phyloP scores from a whole-genome alignment of 345 rosid species.

The Populus pruinosa region DNA sequence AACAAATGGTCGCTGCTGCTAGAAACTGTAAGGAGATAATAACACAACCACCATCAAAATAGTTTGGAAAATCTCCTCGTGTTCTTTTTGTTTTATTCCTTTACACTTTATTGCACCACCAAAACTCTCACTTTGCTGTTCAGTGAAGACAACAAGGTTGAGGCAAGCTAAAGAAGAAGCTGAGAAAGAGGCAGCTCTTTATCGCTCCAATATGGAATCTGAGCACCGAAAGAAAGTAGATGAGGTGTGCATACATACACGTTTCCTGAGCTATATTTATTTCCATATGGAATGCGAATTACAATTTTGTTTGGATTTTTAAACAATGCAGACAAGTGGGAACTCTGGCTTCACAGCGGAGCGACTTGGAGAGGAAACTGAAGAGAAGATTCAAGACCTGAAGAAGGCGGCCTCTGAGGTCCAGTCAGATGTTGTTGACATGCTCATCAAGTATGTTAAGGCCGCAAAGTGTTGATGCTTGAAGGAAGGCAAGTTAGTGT shows the following conservation, averaged over 20 bases:
- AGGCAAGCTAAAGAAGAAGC: conserved; percentile 62
- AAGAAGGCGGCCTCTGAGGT: conserved; percentile 28
- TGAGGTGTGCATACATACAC: conserved; percentile 19
- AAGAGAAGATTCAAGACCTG: conserved; percentile 28
- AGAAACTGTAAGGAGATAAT: conserved; percentile 34
- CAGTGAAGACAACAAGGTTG: conserved; percentile 43
- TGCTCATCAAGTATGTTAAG: conserved; percentile 36
- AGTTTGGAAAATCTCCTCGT: neutral
- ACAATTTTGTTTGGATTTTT: neutral
- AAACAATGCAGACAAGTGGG: conserved; percentile 34
- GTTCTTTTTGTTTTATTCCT: neutral
- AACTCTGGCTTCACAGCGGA: conserved; percentile 34
- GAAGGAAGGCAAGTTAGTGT: neutral
- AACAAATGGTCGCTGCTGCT: conserved; percentile 43
- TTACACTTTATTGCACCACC: neutral
- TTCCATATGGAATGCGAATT: neutral
- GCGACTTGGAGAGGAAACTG: conserved; percentile 41
- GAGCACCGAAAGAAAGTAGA: conserved; percentile 33
- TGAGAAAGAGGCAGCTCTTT: conserved; percentile 33
- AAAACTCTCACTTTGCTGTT: neutral
- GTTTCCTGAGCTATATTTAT: neutral
- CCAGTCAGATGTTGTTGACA: conserved; percentile 24
- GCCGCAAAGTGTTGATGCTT: conserved; percentile 23
- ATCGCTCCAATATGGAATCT: conserved; percentile 38
- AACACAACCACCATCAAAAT: too few species aligned